phyloP scores from a whole-genome alignment of 805 yeast species.

The Yamadazyma scolyti region DNA sequence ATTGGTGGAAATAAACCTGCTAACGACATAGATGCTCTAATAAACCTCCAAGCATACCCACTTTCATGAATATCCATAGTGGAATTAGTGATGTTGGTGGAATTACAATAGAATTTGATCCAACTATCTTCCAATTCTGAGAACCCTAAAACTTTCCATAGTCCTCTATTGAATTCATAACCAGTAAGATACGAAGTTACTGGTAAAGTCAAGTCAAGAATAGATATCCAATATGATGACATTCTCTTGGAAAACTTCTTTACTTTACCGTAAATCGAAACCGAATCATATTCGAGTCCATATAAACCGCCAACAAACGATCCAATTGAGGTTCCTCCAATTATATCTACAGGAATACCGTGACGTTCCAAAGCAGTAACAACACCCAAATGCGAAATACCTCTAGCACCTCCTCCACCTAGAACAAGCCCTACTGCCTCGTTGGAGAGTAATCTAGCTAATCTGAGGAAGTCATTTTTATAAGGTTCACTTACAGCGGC shows the following conservation, averaged over 20 bases:
- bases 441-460: constrained; percentile 87
- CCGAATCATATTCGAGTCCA: constrained; percentile 87
- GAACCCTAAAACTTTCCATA: constrained; percentile 96
- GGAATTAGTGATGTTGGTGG: constrained; percentile 92
- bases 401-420: constrained; percentile 98
- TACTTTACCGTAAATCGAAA: constrained; percentile 85
- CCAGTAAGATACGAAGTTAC: constrained; percentile 95
- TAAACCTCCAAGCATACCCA: constrained; percentile 94
- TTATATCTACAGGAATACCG: constrained; percentile 89
- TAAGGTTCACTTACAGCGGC: constrained; percentile 45
- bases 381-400: constrained; percentile 88
- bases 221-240: constrained; percentile 80
- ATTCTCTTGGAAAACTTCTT: constrained; percentile 82
- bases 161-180: constrained; percentile 92
- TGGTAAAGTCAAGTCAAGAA: constrained; percentile 86
- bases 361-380: constrained; percentile 86
- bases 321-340: constrained; percentile 97
- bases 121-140: constrained; percentile 93
- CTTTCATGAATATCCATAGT: constrained; percentile 90
- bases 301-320: constrained; percentile 93
- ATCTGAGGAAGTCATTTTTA: constrained; percentile 83
- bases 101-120: constrained; percentile 83
- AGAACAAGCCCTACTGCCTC: constrained; percentile 91
- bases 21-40: constrained; percentile 93
- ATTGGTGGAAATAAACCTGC: constrained; percentile 92